Evolutionary conservation across 1,284 basidiomycete genomes (phyloP).

Genomic region (Xanthoconium separans): DNA sequence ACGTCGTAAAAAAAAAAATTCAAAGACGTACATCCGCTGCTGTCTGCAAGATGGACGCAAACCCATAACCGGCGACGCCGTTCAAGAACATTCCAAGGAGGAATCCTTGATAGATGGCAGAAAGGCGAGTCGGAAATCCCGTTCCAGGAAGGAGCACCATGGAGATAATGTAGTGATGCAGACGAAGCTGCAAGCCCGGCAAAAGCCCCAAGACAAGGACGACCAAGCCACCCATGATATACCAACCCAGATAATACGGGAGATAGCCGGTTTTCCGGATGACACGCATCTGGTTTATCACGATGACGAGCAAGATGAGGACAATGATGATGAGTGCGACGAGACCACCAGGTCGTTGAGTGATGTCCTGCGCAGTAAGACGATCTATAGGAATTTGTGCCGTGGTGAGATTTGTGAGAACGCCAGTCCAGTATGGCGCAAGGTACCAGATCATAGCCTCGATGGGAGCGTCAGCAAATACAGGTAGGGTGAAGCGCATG

Average conservation of each 20-base stretch:
- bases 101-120: slow-evolving; percentile 78
- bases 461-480: slow-evolving; percentile 65
- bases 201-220: slow-evolving; percentile 67
- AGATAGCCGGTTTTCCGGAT: slow-evolving; percentile 84
- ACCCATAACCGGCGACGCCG: slow-evolving; percentile 75
- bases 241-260: slow-evolving; percentile 72
- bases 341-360: slow-evolving; percentile 67
- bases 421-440: slow-evolving; percentile 79
- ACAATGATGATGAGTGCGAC: slow-evolving; percentile 71
- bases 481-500: slow-evolving; percentile 73
- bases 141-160: slow-evolving; percentile 77
- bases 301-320: slow-evolving; percentile 57
- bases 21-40: slow-evolving; percentile 55
- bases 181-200: slow-evolving; percentile 63
- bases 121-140: slow-evolving; percentile 78
- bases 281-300: slow-evolving; percentile 77
- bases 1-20: slow-evolving; percentile 2
- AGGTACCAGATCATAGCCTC: slow-evolving; percentile 77
- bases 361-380: slow-evolving; percentile 70
- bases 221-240: slow-evolving; percentile 64
- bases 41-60: slow-evolving; percentile 81
- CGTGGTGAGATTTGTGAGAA: slow-evolving; percentile 63
- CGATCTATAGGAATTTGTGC: slow-evolving; percentile 74
- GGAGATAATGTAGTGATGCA: slow-evolving; percentile 78
- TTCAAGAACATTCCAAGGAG: slow-evolving; percentile 82